Conservation (phyloP, 192 early-diverging fungal species). For the Linnemannia hyalina region DNA sequence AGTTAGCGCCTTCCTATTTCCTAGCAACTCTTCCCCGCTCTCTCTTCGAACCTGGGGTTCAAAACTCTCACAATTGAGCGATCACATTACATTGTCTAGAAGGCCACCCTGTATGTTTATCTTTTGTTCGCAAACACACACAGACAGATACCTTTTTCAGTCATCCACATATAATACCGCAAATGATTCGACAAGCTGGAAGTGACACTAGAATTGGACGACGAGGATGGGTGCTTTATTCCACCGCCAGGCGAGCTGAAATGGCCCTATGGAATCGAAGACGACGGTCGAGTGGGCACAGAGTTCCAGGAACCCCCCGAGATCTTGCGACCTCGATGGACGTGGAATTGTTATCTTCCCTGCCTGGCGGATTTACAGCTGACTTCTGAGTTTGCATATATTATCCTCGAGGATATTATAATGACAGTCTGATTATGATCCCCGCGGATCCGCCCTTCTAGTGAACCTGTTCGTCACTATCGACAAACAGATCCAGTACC, state of each 20-base stretch:
- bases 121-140: too few relatives aligned
- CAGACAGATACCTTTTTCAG: too few relatives aligned
- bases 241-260: background rate
- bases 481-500: too few relatives aligned
- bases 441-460: background rate
- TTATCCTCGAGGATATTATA: background rate
- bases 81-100: too few relatives aligned
- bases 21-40: too few relatives aligned
- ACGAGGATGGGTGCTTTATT: background rate
- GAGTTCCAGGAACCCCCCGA: background rate
- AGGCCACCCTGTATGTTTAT: too few relatives aligned
- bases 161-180: too few relatives aligned
- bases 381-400: background rate
- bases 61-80: too few relatives aligned
- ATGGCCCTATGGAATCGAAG: background rate
- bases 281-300: background rate
- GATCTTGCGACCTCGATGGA: background rate
- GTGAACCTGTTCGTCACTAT: too few relatives aligned
- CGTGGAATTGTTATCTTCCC: background rate
- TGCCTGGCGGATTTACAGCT: background rate
- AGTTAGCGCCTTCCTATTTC: too few relatives aligned
- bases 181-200: background rate
- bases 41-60: too few relatives aligned
- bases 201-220: background rate
- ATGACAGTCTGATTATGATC: conserved; percentile 1